Base-by-base conservation (phyloP, 345 rosid genomes). In the Ricinus communis region DNA sequence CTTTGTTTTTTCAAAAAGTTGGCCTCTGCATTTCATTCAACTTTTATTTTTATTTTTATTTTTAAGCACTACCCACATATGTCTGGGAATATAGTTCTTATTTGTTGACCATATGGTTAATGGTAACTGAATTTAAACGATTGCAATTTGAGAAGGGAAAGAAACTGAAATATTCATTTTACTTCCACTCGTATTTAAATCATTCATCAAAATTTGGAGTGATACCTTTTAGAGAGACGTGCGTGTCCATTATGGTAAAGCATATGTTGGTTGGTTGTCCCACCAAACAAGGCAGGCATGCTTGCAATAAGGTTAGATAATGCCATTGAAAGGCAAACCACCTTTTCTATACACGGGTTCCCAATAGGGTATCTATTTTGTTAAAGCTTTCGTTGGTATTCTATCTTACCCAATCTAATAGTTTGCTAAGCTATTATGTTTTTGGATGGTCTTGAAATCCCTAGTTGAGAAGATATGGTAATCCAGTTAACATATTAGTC, bases 191-290 rank as follows among this genome's bases (percentile, higher is more conserved):
- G 7, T 38, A 36, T 68, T n/a, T 54, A 38, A 54, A 40, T 55
- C 19, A 25, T 69, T 49, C 5, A 6, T 70, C 36, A n/a, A 22
- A 59, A 56, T 24, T 24, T 60, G n/a, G n/a, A n/a, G n/a, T n/a
- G n/a, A n/a, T n/a, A n/a, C n/a, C n/a, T n/a, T n/a, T n/a, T n/a
- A n/a, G n/a, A n/a, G n/a, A n/a, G n/a, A n/a, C n/a, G n/a, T n/a
- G n/a, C n/a, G n/a, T n/a, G 15, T 18, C 62, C 21, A 16, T 9
- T 49, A 11, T 24, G 59, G 51, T 31, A 19, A 45, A 28, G 14
- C 28, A 63, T 19, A 21, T 53, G 62, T 15, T 64, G n/a, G 55
- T 65, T 53, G 53, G 62, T 65, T 74, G 45, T 49, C 36, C 45
- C 16, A 18, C 49, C 63, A 56, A 47, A 51, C 9, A 36, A 24